A percentile compares a stretch with the other conserved stretches of the same genome.
These are phyloP conservation scores for Leccinum ochraceum DNA, from an alignment of 768 basidiomycete genomes.

Conservation along the genomic window DNA sequence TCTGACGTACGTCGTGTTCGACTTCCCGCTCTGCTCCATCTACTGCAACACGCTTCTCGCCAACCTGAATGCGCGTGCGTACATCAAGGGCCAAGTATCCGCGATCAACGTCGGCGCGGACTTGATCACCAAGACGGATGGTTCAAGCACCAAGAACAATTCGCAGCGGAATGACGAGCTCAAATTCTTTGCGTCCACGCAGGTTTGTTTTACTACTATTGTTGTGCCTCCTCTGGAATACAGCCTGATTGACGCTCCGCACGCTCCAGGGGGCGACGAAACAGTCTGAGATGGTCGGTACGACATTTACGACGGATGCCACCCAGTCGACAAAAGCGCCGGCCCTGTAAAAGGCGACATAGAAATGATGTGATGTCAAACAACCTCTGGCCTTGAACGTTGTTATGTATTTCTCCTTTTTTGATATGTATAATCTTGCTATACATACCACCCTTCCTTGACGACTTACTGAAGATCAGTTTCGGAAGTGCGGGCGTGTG, in stretches of 20 bases:
- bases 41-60: conserved; percentile 8
- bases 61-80: conserved; percentile 7
- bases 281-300: not conserved
- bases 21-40: conserved; percentile 4
- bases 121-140: not conserved
- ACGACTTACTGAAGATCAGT: not conserved
- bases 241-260: not conserved
- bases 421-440: not conserved
- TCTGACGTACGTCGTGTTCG: conserved; percentile 3
- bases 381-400: not conserved
- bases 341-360: not conserved
- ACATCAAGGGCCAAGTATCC: conserved; percentile 1
- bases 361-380: not conserved
- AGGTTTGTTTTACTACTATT: not conserved
- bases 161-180: not conserved
- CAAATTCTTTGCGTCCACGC: conserved; percentile 4
- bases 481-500: not conserved
- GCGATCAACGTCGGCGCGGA: not conserved
- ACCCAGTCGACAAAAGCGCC: not conserved
- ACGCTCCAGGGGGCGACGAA: not conserved
- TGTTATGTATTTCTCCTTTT: not conserved
- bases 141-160: not conserved
- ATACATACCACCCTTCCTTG: not conserved
- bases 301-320: not conserved
- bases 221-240: not conserved